Conservation (phyloP, 2,329 filamentous ascomycete species). For the Didymella keratinophila region DNA sequence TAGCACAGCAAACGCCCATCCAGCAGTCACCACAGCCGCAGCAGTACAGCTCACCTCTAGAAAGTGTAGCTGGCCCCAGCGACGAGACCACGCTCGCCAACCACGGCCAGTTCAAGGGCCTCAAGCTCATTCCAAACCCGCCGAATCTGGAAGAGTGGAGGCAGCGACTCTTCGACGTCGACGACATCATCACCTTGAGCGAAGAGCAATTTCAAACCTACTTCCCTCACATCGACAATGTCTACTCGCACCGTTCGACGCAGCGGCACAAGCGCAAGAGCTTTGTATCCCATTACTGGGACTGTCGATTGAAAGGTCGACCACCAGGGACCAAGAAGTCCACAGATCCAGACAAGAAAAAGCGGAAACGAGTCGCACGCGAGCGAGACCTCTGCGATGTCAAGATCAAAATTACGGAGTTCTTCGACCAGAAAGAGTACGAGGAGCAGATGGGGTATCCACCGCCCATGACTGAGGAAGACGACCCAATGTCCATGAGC, state of each 20-base stretch:
- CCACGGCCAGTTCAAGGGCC: slow-evolving; percentile 61
- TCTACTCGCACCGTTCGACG: slow-evolving; percentile 84
- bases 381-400: slow-evolving; percentile 83
- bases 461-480: slow-evolving; percentile 30
- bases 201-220: slow-evolving; percentile 83
- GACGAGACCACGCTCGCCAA: slow-evolving; percentile 53
- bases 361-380: slow-evolving; percentile 77
- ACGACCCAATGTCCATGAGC: slow-evolving; percentile 18
- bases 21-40: slow-evolving; percentile 18
- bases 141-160: slow-evolving; percentile 75
- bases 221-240: slow-evolving; percentile 83
- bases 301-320: slow-evolving; percentile 81
- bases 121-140: slow-evolving; percentile 69
- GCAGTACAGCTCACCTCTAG: slow-evolving; percentile 17
- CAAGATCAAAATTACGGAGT: slow-evolving; percentile 86
- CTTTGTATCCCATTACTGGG: slow-evolving; percentile 86
- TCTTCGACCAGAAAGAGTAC: slow-evolving; percentile 65
- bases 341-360: slow-evolving; percentile 81
- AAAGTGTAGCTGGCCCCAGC: background rate
- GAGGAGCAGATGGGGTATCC: slow-evolving; percentile 45
- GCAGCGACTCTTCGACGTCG: slow-evolving; percentile 76
- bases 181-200: slow-evolving; percentile 74
- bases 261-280: slow-evolving; percentile 82
- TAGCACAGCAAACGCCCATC: slow-evolving; percentile 21
- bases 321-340: slow-evolving; percentile 82